Evolutionary conservation across 2,329 filamentous ascomycete genomes (phyloP).

Genomic region (Coniochaeta hoffmannii): DNA sequence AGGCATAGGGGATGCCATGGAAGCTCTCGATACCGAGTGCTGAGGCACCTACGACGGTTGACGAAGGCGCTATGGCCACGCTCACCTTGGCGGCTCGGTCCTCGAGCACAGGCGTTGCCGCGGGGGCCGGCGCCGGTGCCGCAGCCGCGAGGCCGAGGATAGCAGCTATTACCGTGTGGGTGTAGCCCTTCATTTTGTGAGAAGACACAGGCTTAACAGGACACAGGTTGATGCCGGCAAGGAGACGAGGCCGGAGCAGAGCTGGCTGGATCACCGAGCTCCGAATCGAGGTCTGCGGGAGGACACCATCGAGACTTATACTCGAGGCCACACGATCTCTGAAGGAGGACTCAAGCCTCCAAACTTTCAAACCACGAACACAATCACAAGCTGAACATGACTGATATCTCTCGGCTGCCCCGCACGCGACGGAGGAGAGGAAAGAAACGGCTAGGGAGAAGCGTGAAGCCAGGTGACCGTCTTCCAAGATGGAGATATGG

Average conservation of each 20-base stretch:
- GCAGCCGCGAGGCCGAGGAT: slow-evolving; percentile 12
- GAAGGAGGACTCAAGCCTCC: not conserved
- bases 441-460: not conserved
- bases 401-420: not conserved
- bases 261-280: not conserved
- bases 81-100: slow-evolving; percentile 39
- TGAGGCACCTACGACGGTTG: slow-evolving; percentile 46
- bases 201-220: not conserved
- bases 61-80: slow-evolving; percentile 43
- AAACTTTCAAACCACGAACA: not conserved
- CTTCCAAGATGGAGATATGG: slow-evolving; percentile 26
- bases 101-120: slow-evolving; percentile 23
- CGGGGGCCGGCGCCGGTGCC: slow-evolving; percentile 17
- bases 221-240: not conserved
- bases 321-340: not conserved
- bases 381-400: not conserved
- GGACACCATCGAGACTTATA: not conserved
- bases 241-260: not conserved
- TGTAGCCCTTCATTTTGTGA: slow-evolving; percentile 15
- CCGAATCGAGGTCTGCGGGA: not conserved
- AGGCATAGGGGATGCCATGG: slow-evolving; percentile 67
- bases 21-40: slow-evolving; percentile 54
- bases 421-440: not conserved
- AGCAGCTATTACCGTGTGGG: slow-evolving; percentile 8
- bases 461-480: slow-evolving; percentile 13